These are phyloP conservation scores for Magnusiomyces ingens DNA, from an alignment of 1,139 yeast genomes.

Conservation along the genomic window DNA sequence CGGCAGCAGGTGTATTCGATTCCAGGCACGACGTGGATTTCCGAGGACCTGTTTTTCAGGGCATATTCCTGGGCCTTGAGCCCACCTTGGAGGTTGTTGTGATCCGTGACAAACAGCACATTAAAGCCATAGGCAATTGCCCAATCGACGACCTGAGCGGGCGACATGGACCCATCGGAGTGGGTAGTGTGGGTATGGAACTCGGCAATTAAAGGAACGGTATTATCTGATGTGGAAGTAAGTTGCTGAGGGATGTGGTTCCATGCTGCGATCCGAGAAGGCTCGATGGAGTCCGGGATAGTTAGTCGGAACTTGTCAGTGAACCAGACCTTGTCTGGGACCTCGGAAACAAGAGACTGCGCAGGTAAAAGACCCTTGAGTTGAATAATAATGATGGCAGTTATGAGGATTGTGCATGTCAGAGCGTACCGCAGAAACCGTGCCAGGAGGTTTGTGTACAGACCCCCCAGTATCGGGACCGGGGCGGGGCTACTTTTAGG, in stretches of 20 bases:
- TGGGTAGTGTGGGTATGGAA: constrained; percentile 24
- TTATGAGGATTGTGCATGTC: too few relatives aligned
- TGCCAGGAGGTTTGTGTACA: too few relatives aligned
- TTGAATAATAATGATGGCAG: neutral
- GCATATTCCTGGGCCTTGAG: constrained; percentile 19
- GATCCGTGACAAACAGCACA: constrained; percentile 25
- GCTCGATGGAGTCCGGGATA: constrained; percentile 17
- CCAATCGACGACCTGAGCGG: constrained; percentile 26
- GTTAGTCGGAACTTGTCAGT: constrained; percentile 18
- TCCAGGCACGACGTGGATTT: constrained; percentile 25
- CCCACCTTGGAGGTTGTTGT: constrained; percentile 23
- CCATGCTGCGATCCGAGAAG: constrained; percentile 18
- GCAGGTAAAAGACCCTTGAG: constrained; percentile 12
- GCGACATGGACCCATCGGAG: constrained; percentile 23
- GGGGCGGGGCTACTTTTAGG: too few relatives aligned
- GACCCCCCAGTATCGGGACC: too few relatives aligned
- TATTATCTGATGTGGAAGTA: neutral
- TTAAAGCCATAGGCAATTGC: constrained; percentile 25
- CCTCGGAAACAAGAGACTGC: neutral
- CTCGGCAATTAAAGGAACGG: constrained; percentile 16
- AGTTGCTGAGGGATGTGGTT: constrained; percentile 2
- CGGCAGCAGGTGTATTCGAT: constrained; percentile 27
- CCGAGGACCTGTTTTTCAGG: constrained; percentile 7
- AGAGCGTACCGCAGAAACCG: too few relatives aligned
- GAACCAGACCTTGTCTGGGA: constrained; percentile 15